Conservation (phyloP, 495 filamentous ascomycete species). For the Aspergillus hancockii region DNA sequence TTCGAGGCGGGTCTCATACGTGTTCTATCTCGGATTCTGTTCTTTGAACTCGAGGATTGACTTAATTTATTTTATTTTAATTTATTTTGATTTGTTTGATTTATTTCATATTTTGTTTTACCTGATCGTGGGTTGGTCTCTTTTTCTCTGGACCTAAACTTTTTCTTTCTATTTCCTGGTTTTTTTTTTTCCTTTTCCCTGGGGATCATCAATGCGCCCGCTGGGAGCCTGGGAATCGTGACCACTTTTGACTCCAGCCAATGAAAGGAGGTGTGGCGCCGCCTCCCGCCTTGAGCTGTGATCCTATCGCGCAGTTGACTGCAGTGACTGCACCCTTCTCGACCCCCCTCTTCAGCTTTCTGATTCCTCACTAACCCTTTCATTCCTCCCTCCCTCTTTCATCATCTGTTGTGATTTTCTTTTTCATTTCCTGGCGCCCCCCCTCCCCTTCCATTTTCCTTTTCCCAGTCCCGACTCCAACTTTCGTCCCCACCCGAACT, state of each 20-base stretch:
- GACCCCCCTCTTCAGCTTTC: conserved; percentile 3
- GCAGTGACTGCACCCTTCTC: conserved; percentile 11
- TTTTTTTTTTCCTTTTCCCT: neutral
- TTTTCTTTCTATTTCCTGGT: too few species aligned
- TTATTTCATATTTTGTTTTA: too few species aligned
- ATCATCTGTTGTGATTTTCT: conserved; percentile 10
- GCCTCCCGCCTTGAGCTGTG: conserved; percentile 11
- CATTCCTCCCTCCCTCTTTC: conserved; percentile 11
- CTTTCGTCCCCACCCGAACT: conserved; percentile 23
- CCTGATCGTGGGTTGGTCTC: too few species aligned
- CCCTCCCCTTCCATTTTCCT: conserved; percentile 7
- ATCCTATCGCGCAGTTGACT: conserved; percentile 16
- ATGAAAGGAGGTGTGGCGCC: conserved; percentile 17
- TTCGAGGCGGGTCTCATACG: neutral
- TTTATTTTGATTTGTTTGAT: neutral
- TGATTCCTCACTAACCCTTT: conserved; percentile 12
- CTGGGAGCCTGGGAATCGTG: conserved; percentile 12
- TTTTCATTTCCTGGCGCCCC: conserved; percentile 17
- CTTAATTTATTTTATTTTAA: neutral
- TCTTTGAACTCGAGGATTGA: neutral
- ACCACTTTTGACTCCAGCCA: conserved; percentile 11
- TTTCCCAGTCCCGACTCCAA: conserved; percentile 23
- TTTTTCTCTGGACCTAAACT: too few species aligned
- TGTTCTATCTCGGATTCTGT: conserved; percentile 3
- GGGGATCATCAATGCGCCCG: neutral